Base-by-base conservation (phyloP, 257 asterid species). In the Mitragyna speciosa region DNA sequence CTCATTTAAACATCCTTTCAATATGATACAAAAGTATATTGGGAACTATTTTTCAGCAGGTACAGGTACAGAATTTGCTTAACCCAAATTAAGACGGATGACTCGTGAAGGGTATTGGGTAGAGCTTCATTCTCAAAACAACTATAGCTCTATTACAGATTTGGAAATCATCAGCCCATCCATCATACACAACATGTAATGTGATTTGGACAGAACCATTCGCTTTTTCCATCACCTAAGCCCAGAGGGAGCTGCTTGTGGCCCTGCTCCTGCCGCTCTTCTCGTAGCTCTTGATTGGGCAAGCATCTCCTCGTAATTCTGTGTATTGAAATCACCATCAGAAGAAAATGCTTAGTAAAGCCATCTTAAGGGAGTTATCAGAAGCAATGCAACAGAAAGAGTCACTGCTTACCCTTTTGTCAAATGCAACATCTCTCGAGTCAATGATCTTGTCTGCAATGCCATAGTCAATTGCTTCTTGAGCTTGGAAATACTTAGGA, bases 401-500 rank as follows among this genome's bases (percentile, higher is more conserved):
- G 65, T 70, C 30, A 76, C 31, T 75, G 45, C 73, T 73, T 92
- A 95, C 99, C 97, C 90, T 84, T 85, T 89, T 93, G 86, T 93
- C 94, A 79, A 87, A 91, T 65, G 92, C 88, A n/a, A 54, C 39
- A 70, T 95, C 98, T 66, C 82, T 69, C 10, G 98, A 80, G 76
- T 84, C 86, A 59, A 94, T 85, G 80, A 94, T 91, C 91, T 84
- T 92, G 89, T 96, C 99, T 3, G 92, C 98, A 81, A 96, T 47
- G 80, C 98, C 98, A 83, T 96, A 94, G 73, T 87, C 92, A 30
- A 96, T 94, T 71, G 98, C 97, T 61, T 90, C 96, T 82, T 89
- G 86, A 64, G 97, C 89, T 58, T 79, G 87, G 84, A 94, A 89
- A 82, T 87, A 90, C 87, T 89, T 90, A n/a, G 93, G 91, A 19